phyloP scores from a whole-genome alignment of 2,329 filamentous ascomycete genomes.

The Rutstroemia sydowiana region DNA sequence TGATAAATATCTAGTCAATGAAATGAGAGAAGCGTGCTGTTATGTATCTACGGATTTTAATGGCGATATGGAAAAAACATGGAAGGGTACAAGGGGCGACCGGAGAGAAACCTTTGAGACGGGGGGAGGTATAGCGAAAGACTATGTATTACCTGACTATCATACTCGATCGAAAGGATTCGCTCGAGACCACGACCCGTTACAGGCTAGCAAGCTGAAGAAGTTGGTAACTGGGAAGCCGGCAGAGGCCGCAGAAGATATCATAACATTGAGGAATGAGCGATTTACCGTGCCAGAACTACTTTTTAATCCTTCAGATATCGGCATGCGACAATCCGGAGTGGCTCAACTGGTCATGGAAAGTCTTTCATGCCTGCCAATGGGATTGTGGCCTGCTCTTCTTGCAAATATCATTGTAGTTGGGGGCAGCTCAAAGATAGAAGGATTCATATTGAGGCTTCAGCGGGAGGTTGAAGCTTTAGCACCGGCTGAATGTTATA shows the following conservation, averaged over 20 bases:
- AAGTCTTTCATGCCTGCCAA: slow-evolving; percentile 64
- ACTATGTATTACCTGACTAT: slow-evolving; percentile 87
- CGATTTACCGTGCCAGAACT: slow-evolving; percentile 86
- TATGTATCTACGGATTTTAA: slow-evolving; percentile 75
- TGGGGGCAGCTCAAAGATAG: slow-evolving; percentile 74
- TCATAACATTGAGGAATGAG: slow-evolving; percentile 84
- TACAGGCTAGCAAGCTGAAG: slow-evolving; percentile 46
- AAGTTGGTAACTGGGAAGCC: slow-evolving; percentile 36
- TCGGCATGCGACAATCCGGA: slow-evolving; percentile 77
- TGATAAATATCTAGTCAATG: slow-evolving; percentile 87
- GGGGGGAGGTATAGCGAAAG: slow-evolving; percentile 60
- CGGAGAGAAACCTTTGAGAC: slow-evolving; percentile 41
- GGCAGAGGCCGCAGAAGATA: slow-evolving; percentile 58
- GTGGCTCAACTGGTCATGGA: slow-evolving; percentile 78
- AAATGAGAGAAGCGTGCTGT: slow-evolving; percentile 87
- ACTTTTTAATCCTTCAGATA: slow-evolving; percentile 77
- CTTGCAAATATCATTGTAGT: slow-evolving; percentile 84
- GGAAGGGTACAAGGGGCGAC: slow-evolving; percentile 67
- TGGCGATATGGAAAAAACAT: slow-evolving; percentile 70
- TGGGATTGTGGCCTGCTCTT: slow-evolving; percentile 76
- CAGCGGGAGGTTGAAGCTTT: slow-evolving; percentile 66
- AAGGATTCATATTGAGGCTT: slow-evolving; percentile 74
- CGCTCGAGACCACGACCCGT: slow-evolving; percentile 69
- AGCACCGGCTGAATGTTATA: slow-evolving; percentile 68
- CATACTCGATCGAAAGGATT: slow-evolving; percentile 55